These are phyloP conservation scores for Malus orientalis DNA, from an alignment of 306 rosid genomes.

Conservation along the genomic window DNA sequence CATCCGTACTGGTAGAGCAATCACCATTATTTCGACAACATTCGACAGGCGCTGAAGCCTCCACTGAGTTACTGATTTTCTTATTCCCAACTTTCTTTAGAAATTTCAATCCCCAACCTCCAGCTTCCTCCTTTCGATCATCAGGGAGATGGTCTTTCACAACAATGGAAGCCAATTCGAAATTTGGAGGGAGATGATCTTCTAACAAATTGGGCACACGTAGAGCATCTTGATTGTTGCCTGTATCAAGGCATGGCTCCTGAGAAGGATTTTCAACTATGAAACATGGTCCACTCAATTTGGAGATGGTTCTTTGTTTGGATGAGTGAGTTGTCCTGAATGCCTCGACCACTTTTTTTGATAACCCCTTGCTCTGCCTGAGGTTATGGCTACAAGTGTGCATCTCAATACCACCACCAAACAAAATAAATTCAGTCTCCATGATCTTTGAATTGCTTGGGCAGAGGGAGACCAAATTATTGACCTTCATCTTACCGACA, in stretches of 20 bases:
- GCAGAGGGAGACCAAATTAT: slow-evolving; percentile 54
- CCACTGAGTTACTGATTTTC: slow-evolving; percentile 17
- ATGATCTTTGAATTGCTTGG: slow-evolving; percentile 40
- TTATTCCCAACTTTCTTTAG: slow-evolving; percentile 53
- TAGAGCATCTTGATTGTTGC: slow-evolving; percentile 11
- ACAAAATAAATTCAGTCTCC: slow-evolving; percentile 72
- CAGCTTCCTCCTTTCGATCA: slow-evolving; percentile 33
- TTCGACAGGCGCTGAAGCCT: slow-evolving; percentile 24
- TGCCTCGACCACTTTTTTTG: slow-evolving; percentile 57
- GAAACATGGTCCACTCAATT: slow-evolving; percentile 29
- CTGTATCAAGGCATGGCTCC: slow-evolving; percentile 32
- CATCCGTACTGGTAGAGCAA: slow-evolving; percentile 56
- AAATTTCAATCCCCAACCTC: slow-evolving; percentile 98
- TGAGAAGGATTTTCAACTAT: slow-evolving; percentile 34
- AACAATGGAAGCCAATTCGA: slow-evolving; percentile 75
- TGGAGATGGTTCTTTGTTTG: slow-evolving; percentile 48
- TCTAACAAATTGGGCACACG: slow-evolving; percentile 28
- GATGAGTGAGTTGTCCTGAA: slow-evolving; percentile 50
- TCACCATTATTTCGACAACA: slow-evolving; percentile 38
- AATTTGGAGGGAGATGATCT: slow-evolving; percentile 52
- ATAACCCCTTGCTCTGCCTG: slow-evolving; percentile 55
- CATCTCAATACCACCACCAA: slow-evolving; percentile 43
- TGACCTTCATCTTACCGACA: slow-evolving; percentile 82
- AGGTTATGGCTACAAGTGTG: slow-evolving; percentile 33
- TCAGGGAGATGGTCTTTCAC: slow-evolving; percentile 58